Percentiles rank a stretch among this genome's conserved stretches.
phyloP scores from a whole-genome alignment of 2,329 filamentous ascomycete species.

The Curvularia sp. region DNA sequence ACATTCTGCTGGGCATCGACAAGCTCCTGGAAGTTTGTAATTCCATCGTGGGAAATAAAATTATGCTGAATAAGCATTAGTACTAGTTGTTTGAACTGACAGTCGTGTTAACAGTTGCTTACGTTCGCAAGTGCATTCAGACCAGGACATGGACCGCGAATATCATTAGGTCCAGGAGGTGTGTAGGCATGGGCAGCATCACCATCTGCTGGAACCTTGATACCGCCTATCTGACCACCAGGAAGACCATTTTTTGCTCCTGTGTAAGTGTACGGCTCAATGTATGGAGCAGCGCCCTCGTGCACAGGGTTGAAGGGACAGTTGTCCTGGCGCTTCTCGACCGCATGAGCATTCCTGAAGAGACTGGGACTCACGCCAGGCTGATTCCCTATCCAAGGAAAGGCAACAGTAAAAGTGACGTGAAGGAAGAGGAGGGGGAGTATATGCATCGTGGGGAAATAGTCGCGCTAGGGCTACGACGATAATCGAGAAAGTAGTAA shows the following conservation, averaged over 20 bases:
- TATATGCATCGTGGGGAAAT: constrained; percentile 20
- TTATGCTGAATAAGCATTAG: constrained; percentile 22
- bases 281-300: constrained; percentile 30
- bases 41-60: constrained; percentile 55
- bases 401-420: constrained; percentile 25
- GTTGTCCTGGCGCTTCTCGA: constrained; percentile 23
- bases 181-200: constrained; percentile 45
- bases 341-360: constrained; percentile 16
- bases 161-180: constrained; percentile 31
- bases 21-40: constrained; percentile 54
- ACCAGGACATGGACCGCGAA: constrained; percentile 51
- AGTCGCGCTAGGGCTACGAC: background rate
- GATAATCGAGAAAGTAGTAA: background rate
- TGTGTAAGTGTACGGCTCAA: constrained; percentile 50
- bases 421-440: constrained; percentile 29
- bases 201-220: constrained; percentile 53
- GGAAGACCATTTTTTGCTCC: constrained; percentile 53
- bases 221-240: constrained; percentile 55
- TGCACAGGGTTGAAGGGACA: constrained; percentile 39
- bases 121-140: constrained; percentile 54
- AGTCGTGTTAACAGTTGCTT: background rate
- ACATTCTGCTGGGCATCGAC: constrained; percentile 57
- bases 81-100: background rate
- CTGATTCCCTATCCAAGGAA: constrained; percentile 30
- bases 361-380: constrained; percentile 31